phyloP scores from a whole-genome alignment of 169 alveolate genomes.

The Amoebophrya sp. region DNA sequence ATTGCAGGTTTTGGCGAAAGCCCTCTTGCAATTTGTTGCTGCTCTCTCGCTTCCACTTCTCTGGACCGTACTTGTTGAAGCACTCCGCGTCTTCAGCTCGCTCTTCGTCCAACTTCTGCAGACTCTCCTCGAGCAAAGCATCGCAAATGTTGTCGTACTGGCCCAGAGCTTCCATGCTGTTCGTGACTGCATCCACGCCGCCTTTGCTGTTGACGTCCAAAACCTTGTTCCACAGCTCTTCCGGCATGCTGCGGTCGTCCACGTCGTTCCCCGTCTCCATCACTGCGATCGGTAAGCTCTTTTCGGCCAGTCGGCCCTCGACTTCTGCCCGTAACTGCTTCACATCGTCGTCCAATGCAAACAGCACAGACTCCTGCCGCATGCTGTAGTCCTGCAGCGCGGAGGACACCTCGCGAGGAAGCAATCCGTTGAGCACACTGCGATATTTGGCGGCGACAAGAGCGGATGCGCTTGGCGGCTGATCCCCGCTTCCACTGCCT shows the following conservation, averaged over 20 bases:
- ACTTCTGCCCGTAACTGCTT: neutral
- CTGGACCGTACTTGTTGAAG: neutral
- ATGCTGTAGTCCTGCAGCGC: neutral
- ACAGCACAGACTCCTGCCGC: neutral
- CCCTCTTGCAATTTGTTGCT: neutral
- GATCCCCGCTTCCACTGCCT: no score
- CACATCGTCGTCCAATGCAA: neutral
- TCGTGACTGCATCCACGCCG: neutral
- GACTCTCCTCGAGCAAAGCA: neutral
- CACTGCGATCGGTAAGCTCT: no score
- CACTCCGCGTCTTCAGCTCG: neutral
- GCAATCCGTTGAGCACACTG: neutral
- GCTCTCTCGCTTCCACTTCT: neutral
- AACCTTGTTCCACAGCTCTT: neutral
- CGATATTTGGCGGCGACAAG: no score
- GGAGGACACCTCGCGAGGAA: neutral
- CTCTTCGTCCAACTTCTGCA: neutral
- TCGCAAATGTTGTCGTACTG: neutral
- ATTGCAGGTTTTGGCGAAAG: neutral
- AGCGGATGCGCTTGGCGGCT: no score
- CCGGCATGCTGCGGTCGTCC: neutral
- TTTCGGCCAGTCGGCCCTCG: neutral
- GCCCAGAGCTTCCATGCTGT: neutral
- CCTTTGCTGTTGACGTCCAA: neutral
- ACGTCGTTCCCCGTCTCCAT: no score